phyloP scores from a whole-genome alignment of 2,329 filamentous ascomycete species.

The Exophiala oligosperma region DNA sequence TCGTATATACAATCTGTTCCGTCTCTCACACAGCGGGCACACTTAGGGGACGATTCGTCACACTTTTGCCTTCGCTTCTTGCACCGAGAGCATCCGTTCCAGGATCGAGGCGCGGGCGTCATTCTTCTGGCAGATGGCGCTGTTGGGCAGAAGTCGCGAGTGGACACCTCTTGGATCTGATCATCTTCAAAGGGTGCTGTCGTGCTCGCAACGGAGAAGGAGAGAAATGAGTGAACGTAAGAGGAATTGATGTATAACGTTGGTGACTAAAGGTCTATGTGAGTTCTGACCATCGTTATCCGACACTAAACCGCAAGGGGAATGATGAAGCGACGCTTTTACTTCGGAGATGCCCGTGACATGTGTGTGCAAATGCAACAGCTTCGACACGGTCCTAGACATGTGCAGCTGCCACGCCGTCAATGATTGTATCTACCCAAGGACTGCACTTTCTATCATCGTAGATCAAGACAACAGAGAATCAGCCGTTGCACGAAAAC shows the following conservation, averaged over 20 bases:
- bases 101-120: conserved; percentile 40
- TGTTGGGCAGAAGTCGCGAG: not conserved
- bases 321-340: conserved; percentile 11
- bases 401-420: too few species aligned
- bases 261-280: not conserved
- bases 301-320: conserved; percentile 2
- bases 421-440: too few species aligned
- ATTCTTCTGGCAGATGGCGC: not conserved
- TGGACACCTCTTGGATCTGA: too few species aligned
- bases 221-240: not conserved
- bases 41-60: conserved; percentile 42
- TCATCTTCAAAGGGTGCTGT: not conserved
- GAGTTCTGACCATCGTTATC: not conserved
- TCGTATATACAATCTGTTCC: conserved; percentile 1
- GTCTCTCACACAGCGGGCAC: conserved; percentile 37
- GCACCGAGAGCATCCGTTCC: conserved; percentile 46
- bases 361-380: not conserved
- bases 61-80: conserved; percentile 47
- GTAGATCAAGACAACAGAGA: too few species aligned
- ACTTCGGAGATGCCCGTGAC: not conserved
- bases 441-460: too few species aligned
- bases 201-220: not conserved
- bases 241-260: not conserved
- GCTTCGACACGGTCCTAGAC: too few species aligned
- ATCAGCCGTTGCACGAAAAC: too few species aligned